These are phyloP conservation scores for Isoetes taiwanensis DNA, from an alignment of 75 land plant species.

Conservation along the genomic window DNA sequence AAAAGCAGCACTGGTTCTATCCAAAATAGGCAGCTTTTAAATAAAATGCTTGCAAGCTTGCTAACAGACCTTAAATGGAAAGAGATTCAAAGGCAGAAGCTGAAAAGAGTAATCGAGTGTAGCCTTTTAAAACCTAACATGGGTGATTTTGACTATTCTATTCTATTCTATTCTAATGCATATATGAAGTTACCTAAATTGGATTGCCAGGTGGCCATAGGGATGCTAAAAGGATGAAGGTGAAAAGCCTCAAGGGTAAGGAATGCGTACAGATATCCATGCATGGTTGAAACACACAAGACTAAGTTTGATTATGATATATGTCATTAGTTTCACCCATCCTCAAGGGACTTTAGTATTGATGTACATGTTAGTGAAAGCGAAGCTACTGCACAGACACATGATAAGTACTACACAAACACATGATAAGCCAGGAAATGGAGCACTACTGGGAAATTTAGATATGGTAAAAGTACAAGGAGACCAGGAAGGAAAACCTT, in stretches of 20 bases:
- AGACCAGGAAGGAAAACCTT: too few species aligned
- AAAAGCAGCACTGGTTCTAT: slow-evolving; percentile 8
- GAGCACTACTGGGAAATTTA: too few species aligned
- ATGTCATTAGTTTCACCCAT: too few species aligned
- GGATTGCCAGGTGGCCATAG: slow-evolving; percentile 13
- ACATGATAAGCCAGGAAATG: too few species aligned
- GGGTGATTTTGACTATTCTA: slow-evolving; percentile 15
- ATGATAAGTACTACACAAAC: too few species aligned
- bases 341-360: too few species aligned
- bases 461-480: too few species aligned
- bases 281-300: slow-evolving; percentile 35
- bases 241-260: slow-evolving; percentile 18
- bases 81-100: slow-evolving; percentile 30
- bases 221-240: slow-evolving; percentile 18
- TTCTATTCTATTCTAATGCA: too few species aligned
- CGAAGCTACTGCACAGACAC: too few species aligned
- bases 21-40: slow-evolving; percentile 9
- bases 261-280: slow-evolving; percentile 27
- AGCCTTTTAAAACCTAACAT: slow-evolving; percentile 34
- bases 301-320: slow-evolving; percentile 17
- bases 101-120: slow-evolving; percentile 26
- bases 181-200: slow-evolving; percentile 11
- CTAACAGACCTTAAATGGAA: slow-evolving; percentile 27
- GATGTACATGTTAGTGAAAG: too few species aligned
- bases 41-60: slow-evolving; percentile 26